phyloP scores from a whole-genome alignment of 306 rosid genomes.

The Cucurbita maxima region DNA sequence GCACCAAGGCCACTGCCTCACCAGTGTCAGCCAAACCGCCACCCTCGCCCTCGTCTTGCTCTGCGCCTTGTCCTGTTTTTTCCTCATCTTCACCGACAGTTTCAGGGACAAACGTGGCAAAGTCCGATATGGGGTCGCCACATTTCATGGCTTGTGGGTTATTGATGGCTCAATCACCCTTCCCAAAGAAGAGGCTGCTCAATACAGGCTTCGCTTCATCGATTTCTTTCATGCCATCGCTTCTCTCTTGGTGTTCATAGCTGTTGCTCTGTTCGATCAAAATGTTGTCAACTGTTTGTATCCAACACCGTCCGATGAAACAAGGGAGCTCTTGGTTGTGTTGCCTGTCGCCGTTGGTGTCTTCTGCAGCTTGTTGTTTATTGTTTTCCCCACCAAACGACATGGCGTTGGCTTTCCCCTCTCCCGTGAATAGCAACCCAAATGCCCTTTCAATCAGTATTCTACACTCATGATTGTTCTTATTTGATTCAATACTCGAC shows the following conservation, averaged over 20 bases:
- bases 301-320: slow-evolving; percentile 44
- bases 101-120: slow-evolving; percentile 47
- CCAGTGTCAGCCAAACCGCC: slow-evolving; percentile 22
- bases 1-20: slow-evolving; percentile 41
- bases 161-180: slow-evolving; percentile 43
- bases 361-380: slow-evolving; percentile 37
- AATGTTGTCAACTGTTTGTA: slow-evolving; percentile 55
- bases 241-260: slow-evolving; percentile 51
- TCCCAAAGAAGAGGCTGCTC: slow-evolving; percentile 25
- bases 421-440: slow-evolving; percentile 25
- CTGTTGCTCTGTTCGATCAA: slow-evolving; percentile 50
- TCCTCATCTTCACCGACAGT: slow-evolving; percentile 56
- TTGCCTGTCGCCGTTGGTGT: slow-evolving; percentile 59
- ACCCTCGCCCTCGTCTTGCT: slow-evolving; percentile 34
- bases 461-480: not conserved
- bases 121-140: slow-evolving; percentile 58
- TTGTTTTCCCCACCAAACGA: slow-evolving; percentile 46
- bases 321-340: slow-evolving; percentile 36
- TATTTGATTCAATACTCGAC: not conserved
- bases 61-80: slow-evolving; percentile 39
- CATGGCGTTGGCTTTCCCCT: slow-evolving; percentile 76
- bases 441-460: not conserved
- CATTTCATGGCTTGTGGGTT: slow-evolving; percentile 44
- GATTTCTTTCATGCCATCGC: slow-evolving; percentile 53
- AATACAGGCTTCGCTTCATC: slow-evolving; percentile 28